phyloP scores from a whole-genome alignment of 257 asterid genomes.

The Gentiana macrophylla region DNA sequence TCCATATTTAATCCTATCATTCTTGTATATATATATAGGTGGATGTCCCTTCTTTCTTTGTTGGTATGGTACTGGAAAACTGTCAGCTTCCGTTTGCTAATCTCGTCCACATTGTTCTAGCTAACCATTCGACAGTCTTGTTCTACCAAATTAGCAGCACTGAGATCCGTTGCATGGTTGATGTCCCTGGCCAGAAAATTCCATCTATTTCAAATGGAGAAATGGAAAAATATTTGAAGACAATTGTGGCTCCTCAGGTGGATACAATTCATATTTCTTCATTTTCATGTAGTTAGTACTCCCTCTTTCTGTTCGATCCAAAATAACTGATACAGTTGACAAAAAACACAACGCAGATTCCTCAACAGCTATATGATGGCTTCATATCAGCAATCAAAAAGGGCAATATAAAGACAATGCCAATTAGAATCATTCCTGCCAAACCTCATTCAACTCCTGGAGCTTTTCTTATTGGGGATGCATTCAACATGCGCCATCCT shows the following conservation, averaged over 20 bases:
- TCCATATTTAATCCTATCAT: not conserved
- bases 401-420: slow-evolving; percentile 31
- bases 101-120: slow-evolving; percentile 26
- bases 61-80: slow-evolving; percentile 27
- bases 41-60: slow-evolving; percentile 24
- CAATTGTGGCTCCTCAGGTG: slow-evolving; percentile 29
- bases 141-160: slow-evolving; percentile 27
- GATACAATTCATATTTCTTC: not conserved
- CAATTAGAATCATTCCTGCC: slow-evolving; percentile 33
- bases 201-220: slow-evolving; percentile 31
- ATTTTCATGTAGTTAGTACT: no score
- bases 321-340: not conserved
- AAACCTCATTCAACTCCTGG: slow-evolving; percentile 29
- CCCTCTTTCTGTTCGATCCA: not conserved
- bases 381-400: slow-evolving; percentile 24
- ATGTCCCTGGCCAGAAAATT: slow-evolving; percentile 27
- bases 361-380: slow-evolving; percentile 17
- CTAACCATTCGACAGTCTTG: slow-evolving; percentile 23
- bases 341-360: slow-evolving; percentile 11
- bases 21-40: slow-evolving; percentile 9
- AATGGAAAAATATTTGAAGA: slow-evolving; percentile 20
- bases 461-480: slow-evolving; percentile 28
- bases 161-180: slow-evolving; percentile 27
- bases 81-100: slow-evolving; percentile 20
- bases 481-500: slow-evolving; percentile 37